Evolutionary conservation across 768 basidiomycete species (phyloP).

Genomic region (Phaeotremella skinneri): DNA sequence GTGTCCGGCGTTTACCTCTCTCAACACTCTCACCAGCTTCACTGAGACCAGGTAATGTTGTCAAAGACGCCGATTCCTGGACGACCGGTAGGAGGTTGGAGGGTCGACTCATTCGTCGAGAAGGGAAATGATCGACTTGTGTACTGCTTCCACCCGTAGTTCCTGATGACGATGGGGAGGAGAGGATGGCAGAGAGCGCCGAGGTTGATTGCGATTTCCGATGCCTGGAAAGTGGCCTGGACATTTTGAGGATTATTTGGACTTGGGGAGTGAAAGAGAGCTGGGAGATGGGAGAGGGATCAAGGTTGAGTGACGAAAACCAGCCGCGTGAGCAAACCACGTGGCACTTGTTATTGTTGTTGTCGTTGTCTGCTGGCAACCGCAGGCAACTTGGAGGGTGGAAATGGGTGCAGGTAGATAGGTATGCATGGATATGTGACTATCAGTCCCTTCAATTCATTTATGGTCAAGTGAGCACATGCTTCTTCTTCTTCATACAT

Average conservation of each 20-base stretch:
- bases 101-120: background rate
- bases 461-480: too few species aligned
- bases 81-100: conserved; percentile 2
- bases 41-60: conserved; percentile 14
- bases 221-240: conserved; percentile 22
- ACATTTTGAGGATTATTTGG: conserved; percentile 8
- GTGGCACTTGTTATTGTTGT: too few species aligned
- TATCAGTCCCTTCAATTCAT: background rate
- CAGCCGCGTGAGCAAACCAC: conserved; percentile 2
- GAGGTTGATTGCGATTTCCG: conserved; percentile 41
- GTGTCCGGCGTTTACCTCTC: too few species aligned
- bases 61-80: conserved; percentile 13
- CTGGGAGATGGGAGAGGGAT: background rate
- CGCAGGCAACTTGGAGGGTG: too few species aligned
- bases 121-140: background rate
- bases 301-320: conserved; percentile 4
- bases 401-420: too few species aligned
- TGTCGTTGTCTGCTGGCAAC: too few species aligned
- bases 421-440: too few species aligned
- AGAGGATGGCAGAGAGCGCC: conserved; percentile 22
- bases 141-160: background rate
- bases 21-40: background rate
- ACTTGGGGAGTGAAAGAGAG: background rate
- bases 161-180: conserved; percentile 1
- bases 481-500: too few species aligned